A percentile compares a stretch with the other conserved stretches of the same genome.
These are phyloP conservation scores for Rhododendron griersonianum DNA, from an alignment of 148 eudicot genomes.

Conservation along the genomic window DNA sequence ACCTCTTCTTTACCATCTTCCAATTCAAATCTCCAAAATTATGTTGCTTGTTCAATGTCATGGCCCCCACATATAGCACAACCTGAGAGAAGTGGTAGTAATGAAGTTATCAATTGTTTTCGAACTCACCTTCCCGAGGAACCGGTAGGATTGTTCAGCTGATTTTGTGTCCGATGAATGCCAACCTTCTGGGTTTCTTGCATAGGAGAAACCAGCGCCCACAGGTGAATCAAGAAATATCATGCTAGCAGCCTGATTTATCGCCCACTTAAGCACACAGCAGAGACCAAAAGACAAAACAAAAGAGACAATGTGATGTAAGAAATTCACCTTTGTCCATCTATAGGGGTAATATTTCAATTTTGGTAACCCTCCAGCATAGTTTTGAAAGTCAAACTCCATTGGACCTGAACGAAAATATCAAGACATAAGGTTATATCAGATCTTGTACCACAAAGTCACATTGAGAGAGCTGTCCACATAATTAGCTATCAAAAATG, in stretches of 20 bases:
- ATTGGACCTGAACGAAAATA: slow-evolving; percentile 9
- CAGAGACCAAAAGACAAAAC: background rate
- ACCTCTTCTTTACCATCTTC: background rate
- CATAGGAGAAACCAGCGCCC: slow-evolving; percentile 34
- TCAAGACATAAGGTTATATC: background rate
- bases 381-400: slow-evolving; percentile 17
- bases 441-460: background rate
- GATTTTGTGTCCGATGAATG: slow-evolving; percentile 20
- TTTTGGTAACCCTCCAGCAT: slow-evolving; percentile 16
- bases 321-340: slow-evolving; percentile 17
- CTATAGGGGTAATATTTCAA: slow-evolving; percentile 18
- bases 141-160: slow-evolving; percentile 17
- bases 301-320: background rate
- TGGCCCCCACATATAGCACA: too few relatives aligned
- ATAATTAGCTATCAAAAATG: background rate
- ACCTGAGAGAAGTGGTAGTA: background rate
- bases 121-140: slow-evolving; percentile 20
- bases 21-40: background rate
- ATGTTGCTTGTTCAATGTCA: background rate
- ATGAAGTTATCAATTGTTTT: too few relatives aligned
- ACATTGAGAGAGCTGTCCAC: background rate
- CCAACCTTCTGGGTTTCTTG: slow-evolving; percentile 16
- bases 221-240: slow-evolving; percentile 30
- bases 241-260: slow-evolving; percentile 21
- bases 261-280: too few relatives aligned